Evolutionary conservation across 1,284 basidiomycete species (phyloP).

Genomic region (Austroboletus niveus): DNA sequence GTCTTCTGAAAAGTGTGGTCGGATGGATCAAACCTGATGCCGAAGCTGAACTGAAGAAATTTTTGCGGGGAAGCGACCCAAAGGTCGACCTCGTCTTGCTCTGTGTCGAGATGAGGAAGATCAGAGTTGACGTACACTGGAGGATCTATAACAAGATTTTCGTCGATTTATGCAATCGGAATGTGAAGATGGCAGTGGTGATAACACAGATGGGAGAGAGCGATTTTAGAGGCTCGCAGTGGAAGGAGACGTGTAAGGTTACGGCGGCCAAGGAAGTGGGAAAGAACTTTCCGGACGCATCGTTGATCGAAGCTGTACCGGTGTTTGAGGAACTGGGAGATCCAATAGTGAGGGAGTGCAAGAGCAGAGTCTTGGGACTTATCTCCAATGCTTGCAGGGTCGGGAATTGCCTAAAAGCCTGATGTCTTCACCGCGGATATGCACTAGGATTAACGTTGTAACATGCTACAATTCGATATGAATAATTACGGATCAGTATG

Average conservation of each 20-base stretch:
- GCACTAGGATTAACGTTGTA: background rate
- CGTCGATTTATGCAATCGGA: conserved; percentile 13
- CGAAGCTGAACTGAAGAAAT: conserved; percentile 17
- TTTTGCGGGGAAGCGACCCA: conserved; percentile 14
- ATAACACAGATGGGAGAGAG: conserved; percentile 33
- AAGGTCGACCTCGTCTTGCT: conserved; percentile 20
- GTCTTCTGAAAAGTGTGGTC: conserved; percentile 2
- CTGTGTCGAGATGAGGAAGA: conserved; percentile 24
- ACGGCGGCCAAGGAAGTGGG: conserved; percentile 9
- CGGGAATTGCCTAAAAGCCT: no score
- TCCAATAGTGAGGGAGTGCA: conserved; percentile 18
- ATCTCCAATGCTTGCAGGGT: conserved; percentile 11
- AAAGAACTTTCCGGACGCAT: conserved; percentile 10
- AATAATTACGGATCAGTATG: background rate
- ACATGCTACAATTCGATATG: background rate
- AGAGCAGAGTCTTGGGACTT: conserved; percentile 17
- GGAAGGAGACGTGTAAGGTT: conserved; percentile 18
- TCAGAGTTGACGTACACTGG: conserved; percentile 12
- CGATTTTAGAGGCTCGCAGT: conserved; percentile 7
- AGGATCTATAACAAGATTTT: conserved; percentile 22
- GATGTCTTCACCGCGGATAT: no score
- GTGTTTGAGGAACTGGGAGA: conserved; percentile 14
- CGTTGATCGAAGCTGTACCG: conserved; percentile 20
- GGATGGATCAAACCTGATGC: conserved; percentile 11
- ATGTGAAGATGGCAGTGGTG: conserved; percentile 19